Conservation (phyloP, 1,284 basidiomycete genomes). For the Meripilus lineatus region DNA sequence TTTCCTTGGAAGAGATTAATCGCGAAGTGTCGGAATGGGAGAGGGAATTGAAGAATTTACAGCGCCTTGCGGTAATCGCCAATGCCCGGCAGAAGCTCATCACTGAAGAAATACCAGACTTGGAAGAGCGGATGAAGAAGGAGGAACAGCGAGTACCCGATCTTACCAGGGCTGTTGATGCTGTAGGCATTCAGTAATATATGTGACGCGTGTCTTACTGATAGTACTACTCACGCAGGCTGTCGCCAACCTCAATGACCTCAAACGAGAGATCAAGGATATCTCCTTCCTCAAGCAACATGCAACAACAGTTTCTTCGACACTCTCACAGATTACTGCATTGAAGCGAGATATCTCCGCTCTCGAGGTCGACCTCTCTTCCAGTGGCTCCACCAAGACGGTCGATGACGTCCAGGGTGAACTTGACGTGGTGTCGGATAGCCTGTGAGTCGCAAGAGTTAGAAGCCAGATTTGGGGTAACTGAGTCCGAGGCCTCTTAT, state of each 20-base stretch:
- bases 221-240: constrained; percentile 31
- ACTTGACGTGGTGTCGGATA: constrained; percentile 53
- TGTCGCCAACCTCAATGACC: constrained; percentile 37
- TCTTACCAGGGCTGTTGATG: constrained; percentile 49
- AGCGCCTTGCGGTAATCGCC: constrained; percentile 53
- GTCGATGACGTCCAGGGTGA: constrained; percentile 81
- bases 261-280: constrained; percentile 58
- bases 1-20: constrained; percentile 34
- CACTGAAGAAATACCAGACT: constrained; percentile 55
- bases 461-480: not conserved
- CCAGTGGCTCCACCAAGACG: constrained; percentile 75
- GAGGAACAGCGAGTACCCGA: constrained; percentile 50
- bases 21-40: constrained; percentile 61
- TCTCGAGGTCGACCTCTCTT: constrained; percentile 66
- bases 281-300: constrained; percentile 62
- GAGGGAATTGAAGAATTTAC: constrained; percentile 51
- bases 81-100: constrained; percentile 50
- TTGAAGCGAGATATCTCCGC: constrained; percentile 60
- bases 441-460: constrained; percentile 53
- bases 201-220: constrained; percentile 5
- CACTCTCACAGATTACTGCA: constrained; percentile 61
- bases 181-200: constrained; percentile 33
- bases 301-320: constrained; percentile 56
- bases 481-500: not conserved
- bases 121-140: constrained; percentile 61